phyloP scores from a whole-genome alignment of 2,329 filamentous ascomycete species.

The Colletotrichum caudatum region DNA sequence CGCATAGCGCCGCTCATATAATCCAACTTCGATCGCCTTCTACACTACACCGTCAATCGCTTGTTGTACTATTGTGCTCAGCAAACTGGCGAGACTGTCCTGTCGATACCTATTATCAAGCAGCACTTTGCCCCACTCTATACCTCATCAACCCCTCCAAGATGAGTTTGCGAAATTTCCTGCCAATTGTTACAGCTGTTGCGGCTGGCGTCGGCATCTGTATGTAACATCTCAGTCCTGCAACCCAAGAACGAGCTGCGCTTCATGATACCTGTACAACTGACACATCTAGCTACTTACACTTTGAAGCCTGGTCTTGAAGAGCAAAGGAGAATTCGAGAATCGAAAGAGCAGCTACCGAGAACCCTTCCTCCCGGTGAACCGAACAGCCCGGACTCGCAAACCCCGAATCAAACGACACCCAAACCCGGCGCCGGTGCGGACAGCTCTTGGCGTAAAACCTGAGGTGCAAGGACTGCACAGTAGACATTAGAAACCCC shows the following conservation, averaged over 20 bases:
- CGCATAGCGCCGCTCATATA: not conserved
- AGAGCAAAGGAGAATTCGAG: constrained; percentile 31
- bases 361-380: not conserved
- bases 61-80: no score
- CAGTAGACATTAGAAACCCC: not conserved
- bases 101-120: not conserved
- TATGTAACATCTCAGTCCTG: constrained; percentile 3
- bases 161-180: constrained; percentile 35
- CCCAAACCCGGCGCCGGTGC: not conserved
- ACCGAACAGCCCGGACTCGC: constrained; percentile 7
- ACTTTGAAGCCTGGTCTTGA: constrained; percentile 32
- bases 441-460: not conserved
- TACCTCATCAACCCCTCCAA: not conserved
- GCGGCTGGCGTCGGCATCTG: constrained; percentile 33
- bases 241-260: not conserved
- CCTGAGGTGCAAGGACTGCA: not conserved
- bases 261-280: not conserved
- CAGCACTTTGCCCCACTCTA: no score
- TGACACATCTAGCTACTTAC: constrained; percentile 27
- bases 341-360: constrained; percentile 3
- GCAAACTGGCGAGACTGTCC: no score
- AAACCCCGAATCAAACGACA: constrained; percentile 10
- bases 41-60: not conserved
- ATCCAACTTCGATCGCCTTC: not conserved
- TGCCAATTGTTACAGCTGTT: constrained; percentile 30